Base-by-base conservation (phyloP, 495 filamentous ascomycete genomes). In the Aspergillus egyptiacus region DNA sequence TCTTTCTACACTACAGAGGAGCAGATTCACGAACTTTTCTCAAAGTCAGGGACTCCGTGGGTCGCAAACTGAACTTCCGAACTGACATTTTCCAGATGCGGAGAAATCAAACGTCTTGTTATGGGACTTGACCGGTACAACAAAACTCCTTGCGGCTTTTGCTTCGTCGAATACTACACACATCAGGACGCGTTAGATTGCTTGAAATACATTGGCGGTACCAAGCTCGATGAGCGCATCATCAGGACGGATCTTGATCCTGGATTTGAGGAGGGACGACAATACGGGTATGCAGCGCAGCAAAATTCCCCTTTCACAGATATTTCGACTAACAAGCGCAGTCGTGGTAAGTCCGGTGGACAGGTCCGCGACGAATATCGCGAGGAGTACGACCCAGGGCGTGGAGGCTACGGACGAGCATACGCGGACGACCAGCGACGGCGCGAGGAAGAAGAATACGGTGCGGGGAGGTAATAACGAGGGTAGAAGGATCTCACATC, bases 1-100 rank as follows among this genome's bases (percentile, higher is more conserved):
- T 98, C 93, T n/a, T 98, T 98, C 71, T 98, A 96, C 75, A 98
- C 93, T 9, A 98, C 93, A 35, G 93, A 98, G 65, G 93, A 98
- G 71, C 93, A 98, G 63, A 95, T 98, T 46, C 91, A 97, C 62
- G 94, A 96, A 65, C 84, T 97, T 9, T 97, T 97, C 64, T 77
- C 87, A 11, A 97, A 97, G 79, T 84, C 48, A 53, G 76, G 7
- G 1, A n/a, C 11, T 30, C 14, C 14, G 0, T 9, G 19, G 27
- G 18, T 15, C 13, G 18, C 57, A 25, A 51, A 27, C 9, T 22
- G 13, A 13, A 46, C 42, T 6, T 32, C 13, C 23, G 1, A 10
- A 41, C 47, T 54, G 27, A 58, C 33, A 36, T 18, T 14, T 1
- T 25, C 32, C 46, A 85, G 82, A 66, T 95, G 89, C 64, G 93